Base-by-base conservation (phyloP, 306 rosid species). In the Quercus wislizeni region DNA sequence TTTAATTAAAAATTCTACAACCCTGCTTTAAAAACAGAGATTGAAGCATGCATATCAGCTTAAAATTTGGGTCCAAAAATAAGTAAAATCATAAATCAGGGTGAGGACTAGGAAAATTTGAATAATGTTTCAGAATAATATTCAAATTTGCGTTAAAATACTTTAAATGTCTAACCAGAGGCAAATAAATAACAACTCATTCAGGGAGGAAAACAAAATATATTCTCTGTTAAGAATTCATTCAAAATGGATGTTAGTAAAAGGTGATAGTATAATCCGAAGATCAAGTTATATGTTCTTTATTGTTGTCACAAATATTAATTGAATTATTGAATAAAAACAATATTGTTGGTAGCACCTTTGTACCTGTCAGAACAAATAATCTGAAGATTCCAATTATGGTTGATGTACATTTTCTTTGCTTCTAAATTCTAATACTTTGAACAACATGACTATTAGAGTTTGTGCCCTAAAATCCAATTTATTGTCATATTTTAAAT, bases 391-490 rank as follows among this genome's bases (percentile, higher is more conserved):
- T 27, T 28, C 57, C 27, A 8, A 12, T 70, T 3, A 23, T 4
- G 21, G 10, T 54, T 19, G n/a, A 12, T 21, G 19, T 78, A 86
- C 90, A 84, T 88, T 90, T 30, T 86, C 82, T 68, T 83, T 78
- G 46, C 86, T 88, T n/a, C 90, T 87, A 12, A 84, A 21, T 21
- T 21, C 23, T 21, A 21, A 0, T 88, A 77, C 89, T 85, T 79
- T 89, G 87, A 75, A 90, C 92, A 74, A 90, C 94, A 85, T 88
- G 85, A 52, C 89, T 7, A 1, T 0, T 38, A 38, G 46, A 38
- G 2, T 38, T 0, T 38, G 11, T 38, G 10, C 0, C 0, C 46
- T 7, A 38, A 38, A 38, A 2, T 7, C 2, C 11, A 38, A 7
- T 38, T 38, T 7, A 38, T 38, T 38, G 11, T 38, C 10, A 38